A percentile compares a stretch with the other conserved stretches of the same genome.
Evolutionary conservation across 2,329 filamentous ascomycete genomes (phyloP).

Genomic region (Cryphonectria naterciae): DNA sequence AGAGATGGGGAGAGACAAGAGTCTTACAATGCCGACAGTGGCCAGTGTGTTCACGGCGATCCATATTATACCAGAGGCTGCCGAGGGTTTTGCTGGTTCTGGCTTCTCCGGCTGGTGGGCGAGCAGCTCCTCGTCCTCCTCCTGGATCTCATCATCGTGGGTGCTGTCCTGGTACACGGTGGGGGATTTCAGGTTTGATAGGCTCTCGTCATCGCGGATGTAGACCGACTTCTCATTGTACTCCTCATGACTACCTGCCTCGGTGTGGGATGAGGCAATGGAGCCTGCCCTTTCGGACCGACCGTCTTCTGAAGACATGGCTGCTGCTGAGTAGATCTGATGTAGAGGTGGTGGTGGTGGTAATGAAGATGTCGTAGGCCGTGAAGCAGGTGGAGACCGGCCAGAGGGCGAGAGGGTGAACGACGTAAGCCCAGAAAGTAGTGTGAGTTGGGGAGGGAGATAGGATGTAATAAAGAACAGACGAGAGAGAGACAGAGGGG

Average conservation of each 20-base stretch:
- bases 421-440: background rate
- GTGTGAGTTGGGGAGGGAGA: background rate
- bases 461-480: background rate
- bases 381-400: background rate
- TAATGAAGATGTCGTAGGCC: background rate
- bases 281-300: constrained; percentile 36
- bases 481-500: background rate
- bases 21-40: constrained; percentile 64
- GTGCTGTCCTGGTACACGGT: constrained; percentile 37
- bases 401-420: background rate
- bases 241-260: constrained; percentile 38
- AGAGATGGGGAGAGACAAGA: background rate
- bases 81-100: constrained; percentile 41
- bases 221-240: constrained; percentile 40
- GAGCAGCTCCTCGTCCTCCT: constrained; percentile 49
- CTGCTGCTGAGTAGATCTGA: constrained; percentile 8
- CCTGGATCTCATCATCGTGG: constrained; percentile 46
- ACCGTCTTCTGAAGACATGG: constrained; percentile 34
- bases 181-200: constrained; percentile 37
- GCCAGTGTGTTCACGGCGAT: constrained; percentile 65
- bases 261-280: constrained; percentile 42
- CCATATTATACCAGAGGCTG: constrained; percentile 53
- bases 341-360: background rate
- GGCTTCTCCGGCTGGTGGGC: constrained; percentile 39
- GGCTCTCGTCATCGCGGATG: constrained; percentile 39